Percentiles rank a stretch among this genome's conserved stretches.
These are phyloP conservation scores for Phytophthora sojae DNA, from an alignment of 352 stramenopile species.

Conservation along the genomic window DNA sequence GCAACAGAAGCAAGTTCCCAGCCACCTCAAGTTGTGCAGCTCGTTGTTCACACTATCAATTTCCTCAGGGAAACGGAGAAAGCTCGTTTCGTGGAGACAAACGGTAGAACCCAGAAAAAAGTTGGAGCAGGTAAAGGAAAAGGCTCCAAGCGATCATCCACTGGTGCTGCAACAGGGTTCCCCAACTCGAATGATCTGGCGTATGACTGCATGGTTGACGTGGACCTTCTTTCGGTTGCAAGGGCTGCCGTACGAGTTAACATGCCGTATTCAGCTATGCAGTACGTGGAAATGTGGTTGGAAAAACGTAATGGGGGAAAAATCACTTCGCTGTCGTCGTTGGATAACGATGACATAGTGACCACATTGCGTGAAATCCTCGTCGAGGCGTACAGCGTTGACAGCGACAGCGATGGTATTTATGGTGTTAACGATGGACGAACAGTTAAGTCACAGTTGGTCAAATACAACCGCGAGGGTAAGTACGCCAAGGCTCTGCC, in stretches of 20 bases:
- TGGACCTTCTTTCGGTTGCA: conserved; percentile 73
- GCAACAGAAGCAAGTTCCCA: conserved; percentile 17
- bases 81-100: conserved; percentile 70
- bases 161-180: background rate
- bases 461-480: conserved; percentile 76
- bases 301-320: conserved; percentile 63
- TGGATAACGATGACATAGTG: conserved; percentile 39
- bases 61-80: conserved; percentile 87
- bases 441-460: conserved; percentile 70
- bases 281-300: conserved; percentile 91
- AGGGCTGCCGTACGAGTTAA: conserved; percentile 71
- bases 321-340: conserved; percentile 47
- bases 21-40: conserved; percentile 60
- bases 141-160: conserved; percentile 24
- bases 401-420: conserved; percentile 74
- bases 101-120: conserved; percentile 38
- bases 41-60: conserved; percentile 82
- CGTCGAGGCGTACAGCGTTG: conserved; percentile 68
- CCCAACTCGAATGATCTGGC: conserved; percentile 36
- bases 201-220: conserved; percentile 70
- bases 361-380: conserved; percentile 59
- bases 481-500: conserved; percentile 70
- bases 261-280: conserved; percentile 91
- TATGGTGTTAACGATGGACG: conserved; percentile 84
- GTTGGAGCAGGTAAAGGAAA: conserved; percentile 18